Evolutionary conservation across 345 rosid genomes (phyloP).

Genomic region (Rhizophora mangle): DNA sequence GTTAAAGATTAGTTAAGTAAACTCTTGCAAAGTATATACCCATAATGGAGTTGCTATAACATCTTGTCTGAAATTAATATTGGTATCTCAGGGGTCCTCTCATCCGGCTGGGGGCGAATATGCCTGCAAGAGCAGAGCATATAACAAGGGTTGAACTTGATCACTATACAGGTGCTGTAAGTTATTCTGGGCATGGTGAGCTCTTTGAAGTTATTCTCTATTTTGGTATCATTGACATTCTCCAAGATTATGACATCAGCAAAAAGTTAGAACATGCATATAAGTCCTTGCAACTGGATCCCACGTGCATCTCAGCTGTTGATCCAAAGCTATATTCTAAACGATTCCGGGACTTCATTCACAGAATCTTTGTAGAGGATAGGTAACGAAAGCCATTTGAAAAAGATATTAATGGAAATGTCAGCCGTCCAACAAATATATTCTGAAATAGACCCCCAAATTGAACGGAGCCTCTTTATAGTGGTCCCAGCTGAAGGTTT

Average conservation of each 20-base stretch:
- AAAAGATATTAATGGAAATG: too few relatives aligned
- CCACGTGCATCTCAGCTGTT: slow-evolving; percentile 36
- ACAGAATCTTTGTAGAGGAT: slow-evolving; percentile 25
- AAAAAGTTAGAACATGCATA: slow-evolving; percentile 39
- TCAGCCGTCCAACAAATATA: not conserved
- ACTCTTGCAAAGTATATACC: too few relatives aligned
- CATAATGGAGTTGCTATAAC: too few relatives aligned
- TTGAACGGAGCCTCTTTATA: too few relatives aligned
- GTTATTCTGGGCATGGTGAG: slow-evolving; percentile 16
- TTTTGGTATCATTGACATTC: slow-evolving; percentile 36
- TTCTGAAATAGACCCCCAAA: not conserved
- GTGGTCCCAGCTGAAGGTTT: too few relatives aligned
- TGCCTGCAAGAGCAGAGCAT: slow-evolving; percentile 56
- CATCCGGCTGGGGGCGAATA: slow-evolving; percentile 46
- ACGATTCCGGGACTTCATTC: slow-evolving; percentile 30
- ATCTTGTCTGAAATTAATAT: not conserved
- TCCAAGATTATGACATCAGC: slow-evolving; percentile 34
- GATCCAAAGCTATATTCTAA: slow-evolving; percentile 34
- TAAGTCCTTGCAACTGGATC: slow-evolving; percentile 36
- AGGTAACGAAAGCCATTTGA: not conserved
- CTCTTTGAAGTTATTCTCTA: slow-evolving; percentile 23
- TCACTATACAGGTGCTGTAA: slow-evolving; percentile 28
- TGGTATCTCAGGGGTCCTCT: slow-evolving; percentile 38
- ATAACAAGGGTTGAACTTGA: slow-evolving; percentile 33
- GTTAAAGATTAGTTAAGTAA: too few relatives aligned